Conservation (phyloP, 2,329 filamentous ascomycete genomes). For the Stemphylium lycopersici region DNA sequence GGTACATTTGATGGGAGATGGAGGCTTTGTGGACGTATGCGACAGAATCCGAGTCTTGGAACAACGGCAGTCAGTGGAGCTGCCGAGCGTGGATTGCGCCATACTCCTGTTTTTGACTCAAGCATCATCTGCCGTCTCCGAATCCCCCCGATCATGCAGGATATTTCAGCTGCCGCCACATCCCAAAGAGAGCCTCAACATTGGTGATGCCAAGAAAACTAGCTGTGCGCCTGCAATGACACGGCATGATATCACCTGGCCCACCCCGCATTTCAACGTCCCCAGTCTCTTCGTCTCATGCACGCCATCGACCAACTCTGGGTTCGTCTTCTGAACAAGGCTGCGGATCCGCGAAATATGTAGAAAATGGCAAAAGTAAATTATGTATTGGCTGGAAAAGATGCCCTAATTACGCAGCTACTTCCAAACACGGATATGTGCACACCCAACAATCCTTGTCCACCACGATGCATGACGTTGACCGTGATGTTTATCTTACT, state of each 20-base stretch:
- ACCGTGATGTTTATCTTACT: background rate
- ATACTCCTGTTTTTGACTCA: background rate
- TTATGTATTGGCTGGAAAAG: background rate
- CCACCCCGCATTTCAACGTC: slow-evolving; percentile 8
- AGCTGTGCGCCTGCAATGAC: slow-evolving; percentile 13
- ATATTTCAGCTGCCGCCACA: background rate
- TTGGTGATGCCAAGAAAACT: background rate
- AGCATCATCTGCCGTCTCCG: slow-evolving; percentile 4
- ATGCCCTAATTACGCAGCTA: background rate
- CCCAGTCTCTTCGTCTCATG: background rate
- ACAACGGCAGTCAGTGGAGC: background rate
- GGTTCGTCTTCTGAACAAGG: background rate
- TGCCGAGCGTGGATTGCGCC: background rate
- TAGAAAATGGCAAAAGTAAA: background rate
- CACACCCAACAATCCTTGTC: background rate
- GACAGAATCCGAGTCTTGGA: background rate
- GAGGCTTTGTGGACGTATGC: background rate
- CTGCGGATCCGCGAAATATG: background rate
- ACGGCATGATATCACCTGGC: slow-evolving; percentile 23
- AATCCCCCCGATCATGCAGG: slow-evolving; percentile 12
- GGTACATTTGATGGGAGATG: background rate
- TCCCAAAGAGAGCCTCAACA: background rate
- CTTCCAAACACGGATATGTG: background rate
- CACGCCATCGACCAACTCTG: background rate
- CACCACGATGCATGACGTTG: slow-evolving; percentile 5